phyloP scores from a whole-genome alignment of 352 stramenopile species.

The Globisporangium cederbergense region DNA sequence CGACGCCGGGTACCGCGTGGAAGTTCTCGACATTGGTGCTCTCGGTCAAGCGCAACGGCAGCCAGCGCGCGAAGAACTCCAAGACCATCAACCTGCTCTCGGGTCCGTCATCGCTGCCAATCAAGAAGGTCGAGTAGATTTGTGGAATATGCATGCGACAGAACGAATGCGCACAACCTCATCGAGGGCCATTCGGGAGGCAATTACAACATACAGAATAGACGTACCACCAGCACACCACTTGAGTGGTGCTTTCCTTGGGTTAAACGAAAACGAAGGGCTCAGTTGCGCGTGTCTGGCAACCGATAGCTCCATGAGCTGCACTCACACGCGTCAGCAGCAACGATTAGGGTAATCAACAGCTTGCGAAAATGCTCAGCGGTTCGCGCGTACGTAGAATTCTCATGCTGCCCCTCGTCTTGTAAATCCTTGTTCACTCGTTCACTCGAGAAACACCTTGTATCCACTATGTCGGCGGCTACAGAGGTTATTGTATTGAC shows the following conservation, averaged over 20 bases:
- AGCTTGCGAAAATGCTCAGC: not conserved
- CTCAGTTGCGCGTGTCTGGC: not conserved
- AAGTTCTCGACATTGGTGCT: conserved; percentile 76
- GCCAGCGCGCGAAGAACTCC: conserved; percentile 50
- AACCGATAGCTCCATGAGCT: conserved; percentile 7
- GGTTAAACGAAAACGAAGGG: not conserved
- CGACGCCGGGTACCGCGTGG: conserved; percentile 63
- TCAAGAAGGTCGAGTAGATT: not conserved
- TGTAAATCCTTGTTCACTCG: too few species aligned
- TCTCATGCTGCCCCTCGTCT: too few species aligned
- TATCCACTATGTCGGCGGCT: too few species aligned
- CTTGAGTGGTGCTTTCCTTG: not conserved
- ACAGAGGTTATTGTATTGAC: too few species aligned
- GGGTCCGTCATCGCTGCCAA: not conserved
- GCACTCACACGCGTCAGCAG: conserved; percentile 12
- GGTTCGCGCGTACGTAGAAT: too few species aligned
- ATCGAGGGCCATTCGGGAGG: not conserved
- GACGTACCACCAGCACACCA: not conserved
- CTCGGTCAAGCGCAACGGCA: conserved; percentile 54
- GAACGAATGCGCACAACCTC: not conserved
- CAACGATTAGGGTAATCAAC: not conserved
- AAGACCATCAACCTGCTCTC: conserved; percentile 63
- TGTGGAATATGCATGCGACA: not conserved
- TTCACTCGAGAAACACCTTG: too few species aligned
- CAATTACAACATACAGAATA: conserved; percentile 11